phyloP scores from a whole-genome alignment of 192 early-diverging fungal genomes.

The Coemansia sp. region DNA sequence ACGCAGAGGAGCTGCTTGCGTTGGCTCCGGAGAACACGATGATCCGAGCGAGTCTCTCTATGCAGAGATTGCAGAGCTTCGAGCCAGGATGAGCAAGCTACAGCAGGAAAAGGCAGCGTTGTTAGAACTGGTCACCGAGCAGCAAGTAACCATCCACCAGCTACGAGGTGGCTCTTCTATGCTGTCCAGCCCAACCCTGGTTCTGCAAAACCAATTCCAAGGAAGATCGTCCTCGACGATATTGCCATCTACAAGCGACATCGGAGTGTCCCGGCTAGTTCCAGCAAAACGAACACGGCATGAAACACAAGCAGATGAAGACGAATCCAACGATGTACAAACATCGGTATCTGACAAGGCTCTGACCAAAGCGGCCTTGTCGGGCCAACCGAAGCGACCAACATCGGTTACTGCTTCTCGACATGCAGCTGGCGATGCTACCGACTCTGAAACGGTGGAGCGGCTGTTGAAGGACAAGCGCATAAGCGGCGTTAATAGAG shows the following conservation, averaged over 20 bases:
- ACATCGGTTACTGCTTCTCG: not conserved
- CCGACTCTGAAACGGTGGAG: constrained; percentile 18
- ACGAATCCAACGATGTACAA: not conserved
- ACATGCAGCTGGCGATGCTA: not conserved
- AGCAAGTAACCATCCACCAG: constrained; percentile 45
- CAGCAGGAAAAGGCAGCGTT: constrained; percentile 40
- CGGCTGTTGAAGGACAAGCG: constrained; percentile 24
- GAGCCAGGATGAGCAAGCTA: constrained; percentile 29
- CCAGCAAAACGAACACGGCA: constrained; percentile 11
- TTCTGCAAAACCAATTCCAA: constrained; percentile 16
- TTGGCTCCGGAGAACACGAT: not conserved
- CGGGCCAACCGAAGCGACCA: not conserved
- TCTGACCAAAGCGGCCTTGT: not conserved
- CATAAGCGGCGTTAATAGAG: constrained; percentile 25
- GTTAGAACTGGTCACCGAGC: constrained; percentile 51
- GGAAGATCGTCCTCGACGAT: not conserved
- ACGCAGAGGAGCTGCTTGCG: not conserved
- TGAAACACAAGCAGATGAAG: not conserved
- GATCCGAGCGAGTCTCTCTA: constrained; percentile 32
- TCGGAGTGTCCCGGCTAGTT: not conserved
- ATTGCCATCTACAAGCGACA: not conserved
- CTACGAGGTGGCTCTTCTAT: constrained; percentile 19
- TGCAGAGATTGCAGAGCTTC: constrained; percentile 35
- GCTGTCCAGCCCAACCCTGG: constrained; percentile 9
- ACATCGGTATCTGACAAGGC: not conserved